Percentiles rank a stretch among this genome's conserved stretches.
Conservation (phyloP, 352 stramenopile species). For the Phytophthora vignae region DNA sequence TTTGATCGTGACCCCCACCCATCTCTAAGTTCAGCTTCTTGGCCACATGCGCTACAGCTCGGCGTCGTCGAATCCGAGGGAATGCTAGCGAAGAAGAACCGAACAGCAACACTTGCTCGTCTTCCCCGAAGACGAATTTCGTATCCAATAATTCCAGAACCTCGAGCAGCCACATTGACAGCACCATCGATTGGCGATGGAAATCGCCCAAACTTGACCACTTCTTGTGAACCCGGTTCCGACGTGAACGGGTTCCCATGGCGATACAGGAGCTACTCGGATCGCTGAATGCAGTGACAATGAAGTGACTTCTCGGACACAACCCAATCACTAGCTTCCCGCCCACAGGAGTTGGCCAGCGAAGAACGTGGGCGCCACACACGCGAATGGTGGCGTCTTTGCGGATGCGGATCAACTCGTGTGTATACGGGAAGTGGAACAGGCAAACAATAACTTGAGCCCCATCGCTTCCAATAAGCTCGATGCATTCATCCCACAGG, state of each 20-base stretch:
- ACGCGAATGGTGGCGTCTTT: conserved; percentile 37
- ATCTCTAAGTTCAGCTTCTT: conserved; percentile 21
- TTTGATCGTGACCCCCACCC: neutral
- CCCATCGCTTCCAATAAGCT: conserved; percentile 32
- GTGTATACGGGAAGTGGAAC: conserved; percentile 45
- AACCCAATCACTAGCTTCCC: conserved; percentile 44
- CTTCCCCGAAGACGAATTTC: conserved; percentile 52
- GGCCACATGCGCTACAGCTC: conserved; percentile 39
- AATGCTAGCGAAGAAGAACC: conserved; percentile 29
- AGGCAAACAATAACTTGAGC: conserved; percentile 42
- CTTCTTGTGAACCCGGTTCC: conserved; percentile 29
- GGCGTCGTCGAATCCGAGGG: conserved; percentile 29
- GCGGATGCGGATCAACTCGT: conserved; percentile 43
- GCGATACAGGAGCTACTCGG: conserved; percentile 24
- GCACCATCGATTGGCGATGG: conserved; percentile 30
- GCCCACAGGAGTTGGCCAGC: conserved; percentile 37
- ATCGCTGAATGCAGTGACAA: conserved; percentile 23
- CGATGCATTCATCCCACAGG: conserved; percentile 57
- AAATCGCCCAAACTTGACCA: conserved; percentile 43
- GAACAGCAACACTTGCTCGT: neutral
- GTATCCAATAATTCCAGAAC: conserved; percentile 43
- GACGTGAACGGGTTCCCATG: conserved; percentile 14
- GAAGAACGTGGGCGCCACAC: conserved; percentile 41
- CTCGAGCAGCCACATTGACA: conserved; percentile 50
- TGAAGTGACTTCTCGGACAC: conserved; percentile 46